A percentile compares a stretch with the other conserved stretches of the same genome.
phyloP scores from a whole-genome alignment of 176 grass and related monocot genomes.

The Cenchrus americanus region DNA sequence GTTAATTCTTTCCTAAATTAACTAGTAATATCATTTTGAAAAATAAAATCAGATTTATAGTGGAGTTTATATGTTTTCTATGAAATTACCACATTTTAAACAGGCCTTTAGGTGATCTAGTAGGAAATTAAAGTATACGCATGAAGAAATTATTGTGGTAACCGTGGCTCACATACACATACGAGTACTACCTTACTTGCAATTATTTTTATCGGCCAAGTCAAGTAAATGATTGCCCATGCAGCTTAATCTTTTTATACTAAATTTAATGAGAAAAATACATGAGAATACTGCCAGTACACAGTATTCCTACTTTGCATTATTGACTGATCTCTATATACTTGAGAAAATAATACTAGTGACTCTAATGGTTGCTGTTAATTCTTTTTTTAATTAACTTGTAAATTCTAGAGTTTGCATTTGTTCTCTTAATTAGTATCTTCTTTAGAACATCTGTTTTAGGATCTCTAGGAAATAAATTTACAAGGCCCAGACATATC shows the following conservation, averaged over 20 bases:
- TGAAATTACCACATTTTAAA: neutral
- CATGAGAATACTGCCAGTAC: neutral
- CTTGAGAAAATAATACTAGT: neutral
- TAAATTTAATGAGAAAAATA: neutral
- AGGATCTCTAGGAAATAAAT: neutral
- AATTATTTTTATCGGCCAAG: neutral
- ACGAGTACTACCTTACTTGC: neutral
- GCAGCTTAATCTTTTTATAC: neutral
- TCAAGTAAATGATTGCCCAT: neutral
- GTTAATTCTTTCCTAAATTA: neutral
- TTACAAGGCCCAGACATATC: neutral
- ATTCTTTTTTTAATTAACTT: neutral
- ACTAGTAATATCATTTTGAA: neutral
- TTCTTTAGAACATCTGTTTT: neutral
- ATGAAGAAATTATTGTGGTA: neutral
- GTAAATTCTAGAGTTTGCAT: neutral
- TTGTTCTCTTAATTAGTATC: neutral
- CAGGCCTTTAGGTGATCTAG: neutral
- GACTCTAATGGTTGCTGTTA: neutral
- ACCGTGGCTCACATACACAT: slow-evolving; percentile 27
- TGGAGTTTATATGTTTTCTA: neutral
- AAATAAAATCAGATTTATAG: neutral
- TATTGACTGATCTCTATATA: neutral
- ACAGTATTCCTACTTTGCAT: neutral
- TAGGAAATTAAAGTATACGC: neutral